These are phyloP conservation scores for Scheffersomyces lignosus DNA, from an alignment of 805 yeast species.

Conservation along the genomic window DNA sequence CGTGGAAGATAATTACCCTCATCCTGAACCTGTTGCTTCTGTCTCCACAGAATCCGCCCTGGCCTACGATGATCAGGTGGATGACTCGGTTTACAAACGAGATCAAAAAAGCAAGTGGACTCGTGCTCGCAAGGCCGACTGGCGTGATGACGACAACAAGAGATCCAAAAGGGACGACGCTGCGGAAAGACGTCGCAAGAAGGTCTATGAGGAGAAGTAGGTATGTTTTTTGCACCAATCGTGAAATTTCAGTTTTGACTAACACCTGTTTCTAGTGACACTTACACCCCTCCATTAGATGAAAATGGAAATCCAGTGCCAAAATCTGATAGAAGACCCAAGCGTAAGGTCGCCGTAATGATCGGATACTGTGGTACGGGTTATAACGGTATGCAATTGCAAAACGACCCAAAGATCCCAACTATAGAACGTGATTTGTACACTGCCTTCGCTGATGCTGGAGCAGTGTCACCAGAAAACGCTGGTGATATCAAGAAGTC, in stretches of 20 bases:
- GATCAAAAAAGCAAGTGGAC: conserved; percentile 39
- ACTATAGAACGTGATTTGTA: conserved; percentile 92
- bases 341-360: conserved; percentile 85
- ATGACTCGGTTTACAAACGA: conserved; percentile 40
- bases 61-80: conserved; percentile 27
- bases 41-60: too few relatives aligned
- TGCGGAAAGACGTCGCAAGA: conserved; percentile 11
- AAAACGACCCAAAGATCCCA: conserved; percentile 73
- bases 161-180: conserved; percentile 17
- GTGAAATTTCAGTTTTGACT: too few relatives aligned
- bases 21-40: too few relatives aligned
- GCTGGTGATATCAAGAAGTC: conserved; percentile 85
- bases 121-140: conserved; percentile 20
- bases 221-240: conserved; percentile 43
- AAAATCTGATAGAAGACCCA: conserved; percentile 68
- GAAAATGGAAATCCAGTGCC: conserved; percentile 62
- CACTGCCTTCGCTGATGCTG: conserved; percentile 79
- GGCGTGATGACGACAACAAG: conserved; percentile 17
- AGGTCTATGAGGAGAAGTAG: conserved; percentile 53
- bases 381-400: conserved; percentile 91
- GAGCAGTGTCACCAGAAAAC: conserved; percentile 84
- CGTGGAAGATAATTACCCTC: too few relatives aligned
- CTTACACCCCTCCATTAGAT: conserved; percentile 51
- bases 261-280: too few relatives aligned
- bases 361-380: conserved; percentile 97